phyloP scores from a whole-genome alignment of 1,284 basidiomycete species.

The Cryptococcus neoformans region DNA sequence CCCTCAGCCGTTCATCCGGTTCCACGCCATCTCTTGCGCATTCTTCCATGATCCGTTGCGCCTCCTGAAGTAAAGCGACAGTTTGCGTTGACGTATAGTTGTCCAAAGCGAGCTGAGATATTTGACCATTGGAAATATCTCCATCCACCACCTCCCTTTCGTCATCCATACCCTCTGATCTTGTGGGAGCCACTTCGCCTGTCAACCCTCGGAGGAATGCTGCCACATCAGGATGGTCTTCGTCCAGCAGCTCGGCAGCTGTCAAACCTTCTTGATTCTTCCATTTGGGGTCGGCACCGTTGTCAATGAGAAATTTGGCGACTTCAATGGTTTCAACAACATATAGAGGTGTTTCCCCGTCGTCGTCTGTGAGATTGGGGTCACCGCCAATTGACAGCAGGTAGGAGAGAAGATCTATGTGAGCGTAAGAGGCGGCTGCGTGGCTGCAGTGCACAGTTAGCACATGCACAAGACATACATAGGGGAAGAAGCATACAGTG shows the following conservation, averaged over 20 bases:
- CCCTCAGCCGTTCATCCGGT: slow-evolving; percentile 41
- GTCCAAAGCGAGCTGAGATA: slow-evolving; percentile 67
- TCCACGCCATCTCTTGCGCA: slow-evolving; percentile 40
- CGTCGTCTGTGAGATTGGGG: slow-evolving; percentile 78
- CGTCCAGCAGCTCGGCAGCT: slow-evolving; percentile 69
- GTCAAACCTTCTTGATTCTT: slow-evolving; percentile 69
- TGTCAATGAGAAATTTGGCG: slow-evolving; percentile 71
- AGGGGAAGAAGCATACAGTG: slow-evolving; percentile 58
- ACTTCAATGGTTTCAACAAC: slow-evolving; percentile 79
- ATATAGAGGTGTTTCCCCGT: slow-evolving; percentile 88
- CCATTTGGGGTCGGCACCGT: slow-evolving; percentile 66
- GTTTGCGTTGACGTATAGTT: slow-evolving; percentile 66
- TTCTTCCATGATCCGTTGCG: slow-evolving; percentile 55
- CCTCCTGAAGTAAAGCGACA: slow-evolving; percentile 61
- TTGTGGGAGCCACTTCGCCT: background rate
- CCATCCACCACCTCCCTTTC: background rate
- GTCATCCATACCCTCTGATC: background rate
- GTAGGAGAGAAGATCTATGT: slow-evolving; percentile 70
- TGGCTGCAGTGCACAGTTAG: slow-evolving; percentile 57
- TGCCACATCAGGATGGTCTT: slow-evolving; percentile 77
- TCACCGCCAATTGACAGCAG: slow-evolving; percentile 76
- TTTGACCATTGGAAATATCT: slow-evolving; percentile 21
- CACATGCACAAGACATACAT: background rate
- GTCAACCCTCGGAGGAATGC: slow-evolving; percentile 60
- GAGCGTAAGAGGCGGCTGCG: slow-evolving; percentile 90